phyloP scores from a whole-genome alignment of 345 rosid genomes.

The Iberis pinnata region DNA sequence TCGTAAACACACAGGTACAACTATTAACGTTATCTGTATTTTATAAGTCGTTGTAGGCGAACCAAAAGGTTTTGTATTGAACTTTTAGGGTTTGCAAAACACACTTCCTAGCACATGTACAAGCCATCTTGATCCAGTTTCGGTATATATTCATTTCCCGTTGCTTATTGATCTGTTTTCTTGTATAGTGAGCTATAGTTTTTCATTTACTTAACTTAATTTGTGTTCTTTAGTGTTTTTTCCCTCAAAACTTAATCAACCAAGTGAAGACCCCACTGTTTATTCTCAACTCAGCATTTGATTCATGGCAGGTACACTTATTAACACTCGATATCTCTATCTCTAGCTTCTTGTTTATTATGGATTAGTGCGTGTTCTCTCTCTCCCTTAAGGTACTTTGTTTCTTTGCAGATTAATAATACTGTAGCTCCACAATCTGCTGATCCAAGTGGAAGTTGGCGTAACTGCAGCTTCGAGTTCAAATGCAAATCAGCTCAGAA shows the following conservation, averaged over 20 bases:
- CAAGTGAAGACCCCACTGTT: constrained; percentile 22
- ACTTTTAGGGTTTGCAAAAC: constrained; percentile 22
- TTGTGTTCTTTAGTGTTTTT: constrained; percentile 20
- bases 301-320: constrained; percentile 28
- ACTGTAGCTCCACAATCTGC: constrained; percentile 29
- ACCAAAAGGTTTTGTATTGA: not conserved
- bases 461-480: constrained; percentile 9
- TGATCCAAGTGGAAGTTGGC: constrained; percentile 27
- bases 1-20: constrained; percentile 68
- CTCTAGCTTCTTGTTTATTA: not conserved
- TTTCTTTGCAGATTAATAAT: constrained; percentile 13
- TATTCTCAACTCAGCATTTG: constrained; percentile 31
- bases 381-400: not conserved
- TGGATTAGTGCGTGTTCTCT: not conserved
- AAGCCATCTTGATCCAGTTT: constrained; percentile 17
- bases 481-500: constrained; percentile 20
- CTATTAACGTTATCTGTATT: not conserved
- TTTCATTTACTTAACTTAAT: not conserved
- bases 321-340: not conserved
- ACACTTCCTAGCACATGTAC: constrained; percentile 25
- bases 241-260: constrained; percentile 29
- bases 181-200: not conserved
- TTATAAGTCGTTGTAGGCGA: not conserved
- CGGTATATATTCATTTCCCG: constrained; percentile 16
- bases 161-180: not conserved